Conservation (phyloP, 768 basidiomycete genomes). For the Suillus subluteus region DNA sequence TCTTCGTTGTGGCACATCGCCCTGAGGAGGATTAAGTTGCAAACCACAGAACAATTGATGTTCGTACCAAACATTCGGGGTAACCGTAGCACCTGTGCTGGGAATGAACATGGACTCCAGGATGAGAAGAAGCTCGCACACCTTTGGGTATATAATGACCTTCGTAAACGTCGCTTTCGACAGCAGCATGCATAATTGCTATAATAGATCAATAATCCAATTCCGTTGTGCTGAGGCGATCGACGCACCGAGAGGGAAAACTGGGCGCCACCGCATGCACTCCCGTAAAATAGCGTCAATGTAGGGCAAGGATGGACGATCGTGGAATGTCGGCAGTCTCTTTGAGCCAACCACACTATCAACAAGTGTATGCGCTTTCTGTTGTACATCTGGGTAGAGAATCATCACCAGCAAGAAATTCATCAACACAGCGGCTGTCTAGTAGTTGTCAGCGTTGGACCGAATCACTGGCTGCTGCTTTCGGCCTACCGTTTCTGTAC, state of each 20-base stretch:
- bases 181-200: conserved; percentile 29
- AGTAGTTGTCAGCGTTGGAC: neutral
- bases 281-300: conserved; percentile 21
- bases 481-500: conserved; percentile 8
- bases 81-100: conserved; percentile 6
- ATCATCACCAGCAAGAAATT: conserved; percentile 21
- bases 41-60: neutral
- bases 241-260: conserved; percentile 21
- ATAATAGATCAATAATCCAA: neutral
- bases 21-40: conserved; percentile 24
- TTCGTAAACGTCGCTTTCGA: conserved; percentile 41
- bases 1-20: conserved; percentile 51
- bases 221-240: neutral
- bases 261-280: conserved; percentile 15
- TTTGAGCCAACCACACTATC: conserved; percentile 17
- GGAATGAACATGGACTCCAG: neutral
- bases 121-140: neutral
- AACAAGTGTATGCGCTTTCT: conserved; percentile 33
- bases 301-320: conserved; percentile 19
- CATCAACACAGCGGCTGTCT: conserved; percentile 11
- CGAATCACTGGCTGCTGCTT: neutral
- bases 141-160: conserved; percentile 57
- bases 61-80: conserved; percentile 10
- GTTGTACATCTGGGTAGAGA: conserved; percentile 17
- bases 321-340: conserved; percentile 19